phyloP scores from a whole-genome alignment of 1,139 yeast species.

The Geotrichum klebahnii region DNA sequence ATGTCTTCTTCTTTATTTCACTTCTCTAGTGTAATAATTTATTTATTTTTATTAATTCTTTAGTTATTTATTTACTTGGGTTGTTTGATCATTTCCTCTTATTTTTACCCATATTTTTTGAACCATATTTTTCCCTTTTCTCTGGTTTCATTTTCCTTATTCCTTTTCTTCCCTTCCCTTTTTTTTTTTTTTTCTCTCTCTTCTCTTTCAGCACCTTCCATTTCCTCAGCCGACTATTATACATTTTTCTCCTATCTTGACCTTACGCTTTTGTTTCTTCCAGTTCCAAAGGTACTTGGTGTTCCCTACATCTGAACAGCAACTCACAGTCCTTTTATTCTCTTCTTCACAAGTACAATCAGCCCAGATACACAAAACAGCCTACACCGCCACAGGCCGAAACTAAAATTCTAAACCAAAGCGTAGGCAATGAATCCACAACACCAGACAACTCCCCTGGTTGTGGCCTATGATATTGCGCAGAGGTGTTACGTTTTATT shows the following conservation, averaged over 20 bases:
- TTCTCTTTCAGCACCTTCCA: slow-evolving; percentile 1
- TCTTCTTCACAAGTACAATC: too few relatives aligned
- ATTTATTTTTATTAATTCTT: too few relatives aligned
- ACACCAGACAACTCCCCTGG: slow-evolving; percentile 2
- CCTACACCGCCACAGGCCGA: background rate
- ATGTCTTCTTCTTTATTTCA: too few relatives aligned
- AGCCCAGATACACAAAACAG: background rate
- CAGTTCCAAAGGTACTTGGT: background rate
- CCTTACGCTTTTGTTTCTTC: background rate
- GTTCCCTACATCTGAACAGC: too few relatives aligned
- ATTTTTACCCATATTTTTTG: background rate
- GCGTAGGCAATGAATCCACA: background rate
- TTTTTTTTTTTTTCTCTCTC: background rate
- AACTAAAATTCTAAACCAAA: background rate
- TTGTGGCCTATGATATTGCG: background rate
- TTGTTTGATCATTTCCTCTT: too few relatives aligned
- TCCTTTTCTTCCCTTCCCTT: background rate
- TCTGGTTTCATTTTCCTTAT: background rate
- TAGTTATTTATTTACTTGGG: too few relatives aligned
- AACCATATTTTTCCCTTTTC: background rate
- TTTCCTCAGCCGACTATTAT: background rate
- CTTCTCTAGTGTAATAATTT: too few relatives aligned
- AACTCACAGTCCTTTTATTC: too few relatives aligned
- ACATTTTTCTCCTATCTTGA: background rate
- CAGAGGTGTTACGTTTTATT: slow-evolving; percentile 7